These are phyloP conservation scores for Oenanthe sinensis DNA, from an alignment of 129 eudicot species.

Conservation along the genomic window DNA sequence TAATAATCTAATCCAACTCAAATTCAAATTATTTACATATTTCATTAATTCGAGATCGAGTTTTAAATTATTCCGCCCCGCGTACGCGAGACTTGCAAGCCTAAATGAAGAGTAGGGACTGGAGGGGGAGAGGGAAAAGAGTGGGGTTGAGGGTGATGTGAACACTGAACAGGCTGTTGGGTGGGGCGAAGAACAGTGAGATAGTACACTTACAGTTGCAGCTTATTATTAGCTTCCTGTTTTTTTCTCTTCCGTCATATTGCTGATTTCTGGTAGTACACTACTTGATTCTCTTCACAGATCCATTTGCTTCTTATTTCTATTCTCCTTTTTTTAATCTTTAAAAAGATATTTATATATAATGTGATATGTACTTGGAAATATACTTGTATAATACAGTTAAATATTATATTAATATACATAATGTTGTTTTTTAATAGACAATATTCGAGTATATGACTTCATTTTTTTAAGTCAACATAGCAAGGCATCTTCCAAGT, in stretches of 20 bases:
- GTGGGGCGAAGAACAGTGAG: neutral
- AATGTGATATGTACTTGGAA: neutral
- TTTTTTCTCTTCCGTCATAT: neutral
- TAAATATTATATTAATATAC: too few relatives aligned
- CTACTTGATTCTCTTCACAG: neutral
- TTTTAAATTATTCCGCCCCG: too few relatives aligned
- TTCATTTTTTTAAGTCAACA: too few relatives aligned
- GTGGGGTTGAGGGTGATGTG: neutral
- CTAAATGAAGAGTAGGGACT: neutral
- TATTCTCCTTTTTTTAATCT: neutral
- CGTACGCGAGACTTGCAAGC: too few relatives aligned
- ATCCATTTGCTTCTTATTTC: neutral
- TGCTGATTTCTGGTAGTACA: neutral
- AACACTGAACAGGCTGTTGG: slow-evolving; percentile 1
- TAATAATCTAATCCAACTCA: too few relatives aligned
- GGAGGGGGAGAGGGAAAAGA: too few relatives aligned
- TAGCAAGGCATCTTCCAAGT: neutral
- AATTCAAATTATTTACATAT: too few relatives aligned
- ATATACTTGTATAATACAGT: too few relatives aligned
- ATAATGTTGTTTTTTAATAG: too few relatives aligned
- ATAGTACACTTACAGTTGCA: slow-evolving; percentile 1
- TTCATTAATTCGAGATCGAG: too few relatives aligned
- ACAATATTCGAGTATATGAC: neutral
- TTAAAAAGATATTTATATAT: too few relatives aligned
- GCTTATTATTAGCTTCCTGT: neutral